Base-by-base conservation (phyloP, 441 rosid species). In the Hypseocharis bilobata region DNA sequence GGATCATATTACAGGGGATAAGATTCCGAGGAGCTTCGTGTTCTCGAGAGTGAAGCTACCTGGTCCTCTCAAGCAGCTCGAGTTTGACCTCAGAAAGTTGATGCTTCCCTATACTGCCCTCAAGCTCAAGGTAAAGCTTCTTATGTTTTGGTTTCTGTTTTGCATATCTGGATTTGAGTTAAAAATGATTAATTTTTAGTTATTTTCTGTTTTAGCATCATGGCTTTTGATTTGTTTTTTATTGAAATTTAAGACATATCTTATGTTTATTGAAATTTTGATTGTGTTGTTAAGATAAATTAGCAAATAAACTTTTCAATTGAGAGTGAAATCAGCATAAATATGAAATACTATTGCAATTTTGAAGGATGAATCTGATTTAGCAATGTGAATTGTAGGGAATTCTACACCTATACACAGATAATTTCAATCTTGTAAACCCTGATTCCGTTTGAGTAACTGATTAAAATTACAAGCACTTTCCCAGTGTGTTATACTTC, bases 31-130 rank as follows among this genome's bases (percentile, higher is more conserved):
- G 78, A 88, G 98, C 81, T 85, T 90, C 54, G 96, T 90, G 52
- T 88, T 88, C 70, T 78, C 96, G 0, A 81, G 98, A 62, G 94
- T 87, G 72, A 92, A 92, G 80, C 70, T 90, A 72, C 94, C 98
- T 11, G 84, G 75, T 27, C 65, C 85, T 54, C 88, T 92, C 52
- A 80, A 56, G 74, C 96, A 88, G 63, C 96, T 90, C 58, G 90
- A 85, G 80, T 77, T 84, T 91, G 92, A 89, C 72, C 73, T 92
- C 74, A 88, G 96, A 63, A 92, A 88, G 75, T 73, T 92, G 61
- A 92, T 92, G 97, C 94, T 88, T 70, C 98, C 98, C 0, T 85
- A 76, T 64, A 92, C 97, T 63, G 98, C 97, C 77, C 92, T 92
- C 72, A 89, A 66, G 45, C 80, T 92, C 32, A 92, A 83, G 92